A percentile compares a stretch with the other conserved stretches of the same genome.
Evolutionary conservation across 2,329 filamentous ascomycete genomes (phyloP).

Genomic region (Claviceps sp.): DNA sequence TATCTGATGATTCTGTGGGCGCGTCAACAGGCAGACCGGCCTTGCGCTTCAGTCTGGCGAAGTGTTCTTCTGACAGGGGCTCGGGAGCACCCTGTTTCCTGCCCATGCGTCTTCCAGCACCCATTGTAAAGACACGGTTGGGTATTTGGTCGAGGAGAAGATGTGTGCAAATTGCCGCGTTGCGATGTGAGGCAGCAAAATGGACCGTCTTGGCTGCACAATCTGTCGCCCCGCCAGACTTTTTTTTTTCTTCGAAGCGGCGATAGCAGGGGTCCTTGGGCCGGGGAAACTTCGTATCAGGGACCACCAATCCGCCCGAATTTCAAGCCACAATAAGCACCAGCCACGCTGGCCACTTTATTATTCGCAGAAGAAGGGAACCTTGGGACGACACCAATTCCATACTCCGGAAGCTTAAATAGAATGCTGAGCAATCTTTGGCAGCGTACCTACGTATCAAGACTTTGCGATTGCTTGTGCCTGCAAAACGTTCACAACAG

Average conservation of each 20-base stretch:
- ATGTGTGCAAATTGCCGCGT: not conserved
- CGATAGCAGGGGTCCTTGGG: slow-evolving; percentile 16
- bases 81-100: slow-evolving; percentile 87
- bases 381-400: not conserved
- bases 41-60: slow-evolving; percentile 76
- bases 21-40: slow-evolving; percentile 52
- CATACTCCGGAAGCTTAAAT: no score
- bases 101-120: slow-evolving; percentile 71
- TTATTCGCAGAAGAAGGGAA: not conserved
- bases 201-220: not conserved
- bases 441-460: no score
- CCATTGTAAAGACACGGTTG: slow-evolving; percentile 46
- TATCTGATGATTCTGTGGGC: slow-evolving; percentile 31
- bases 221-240: slow-evolving; percentile 22
- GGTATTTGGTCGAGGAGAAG: slow-evolving; percentile 4
- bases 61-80: slow-evolving; percentile 66
- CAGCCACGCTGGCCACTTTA: not conserved
- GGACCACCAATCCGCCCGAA: not conserved
- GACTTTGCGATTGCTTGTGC: no score
- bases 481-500: no score
- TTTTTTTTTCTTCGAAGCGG: slow-evolving; percentile 23
- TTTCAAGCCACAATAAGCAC: not conserved
- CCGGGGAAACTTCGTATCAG: slow-evolving; percentile 21
- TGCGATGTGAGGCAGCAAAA: not conserved
- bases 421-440: no score